Evolutionary conservation across 208 protist species (phyloP), one percentile per base, ranked within the genome.

Genomic region (Trypanosoma mega): DNA sequence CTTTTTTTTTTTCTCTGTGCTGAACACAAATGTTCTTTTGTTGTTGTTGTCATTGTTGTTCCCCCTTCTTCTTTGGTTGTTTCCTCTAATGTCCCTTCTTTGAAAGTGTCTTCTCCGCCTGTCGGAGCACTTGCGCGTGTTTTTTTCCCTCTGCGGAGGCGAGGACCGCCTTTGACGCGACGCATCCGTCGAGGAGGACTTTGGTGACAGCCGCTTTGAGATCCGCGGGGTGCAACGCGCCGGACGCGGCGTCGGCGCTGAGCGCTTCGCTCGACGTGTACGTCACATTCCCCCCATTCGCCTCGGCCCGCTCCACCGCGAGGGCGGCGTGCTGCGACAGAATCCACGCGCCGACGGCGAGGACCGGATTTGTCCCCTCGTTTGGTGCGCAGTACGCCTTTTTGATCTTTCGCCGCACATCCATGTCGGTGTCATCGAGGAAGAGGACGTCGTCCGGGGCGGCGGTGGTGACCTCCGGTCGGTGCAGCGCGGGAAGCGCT

Each of bases 401-500:
- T 55, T 95, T 97, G 21, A 99, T 94, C 75, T 99, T 99, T 18
- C 80, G 72, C 8, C 89, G 79, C 8, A 99, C 80, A 34, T 98
- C 96, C 66, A 91, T 89, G 16, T 86, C 81, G 24, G 76, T 82
- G 69, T 99, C 98, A 63, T 99, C 98, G 62, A 99, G 91, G 73
- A 97, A 99, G 23, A 99, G 93, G 27, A 98, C 86, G 27, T 96
- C 92, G 64, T 99, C 98, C 11, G 82, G 77, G 60, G 93, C 94
- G 21, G 87, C 60, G 14, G 66, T 71, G 2, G 52, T 39, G 7
- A 69, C 71, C 44, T 80, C 81, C 5, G 79, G 76, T 21, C 96
- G 93, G 66, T 96, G 75, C 27, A 96, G 82, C 0, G 97, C 68
- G 20, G 95, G 95, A 48, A 97, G 74, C 16, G 52, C 36, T 0